These are phyloP conservation scores for Bolboschoenoplectus hybrid DNA, from an alignment of 202 grass and related monocot genomes.

Conservation along the genomic window DNA sequence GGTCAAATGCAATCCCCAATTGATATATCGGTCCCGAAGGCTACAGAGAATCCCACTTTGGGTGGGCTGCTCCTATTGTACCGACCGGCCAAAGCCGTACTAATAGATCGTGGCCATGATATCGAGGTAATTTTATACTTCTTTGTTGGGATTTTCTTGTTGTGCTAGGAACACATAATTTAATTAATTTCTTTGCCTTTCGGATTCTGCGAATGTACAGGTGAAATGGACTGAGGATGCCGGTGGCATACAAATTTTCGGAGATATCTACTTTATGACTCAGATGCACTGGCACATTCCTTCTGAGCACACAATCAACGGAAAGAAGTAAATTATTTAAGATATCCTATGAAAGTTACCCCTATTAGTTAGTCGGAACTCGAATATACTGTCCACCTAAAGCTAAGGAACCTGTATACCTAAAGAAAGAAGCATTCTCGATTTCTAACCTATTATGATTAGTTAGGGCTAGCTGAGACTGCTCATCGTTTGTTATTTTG, in stretches of 20 bases:
- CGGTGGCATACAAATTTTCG: slow-evolving; percentile 56
- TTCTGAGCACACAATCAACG: slow-evolving; percentile 70
- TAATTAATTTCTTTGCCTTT: neutral
- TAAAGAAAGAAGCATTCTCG: neutral
- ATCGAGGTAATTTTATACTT: slow-evolving; percentile 49
- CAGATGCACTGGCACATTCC: slow-evolving; percentile 83
- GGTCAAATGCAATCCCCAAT: slow-evolving; percentile 76
- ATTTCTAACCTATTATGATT: neutral
- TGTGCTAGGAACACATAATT: neutral
- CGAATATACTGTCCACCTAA: neutral
- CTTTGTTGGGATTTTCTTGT: neutral
- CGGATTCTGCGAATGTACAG: slow-evolving; percentile 25
- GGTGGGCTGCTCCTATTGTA: slow-evolving; percentile 60
- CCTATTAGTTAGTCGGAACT: neutral
- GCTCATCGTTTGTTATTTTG: neutral
- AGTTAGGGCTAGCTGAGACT: neutral
- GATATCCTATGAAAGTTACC: neutral
- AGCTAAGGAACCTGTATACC: neutral
- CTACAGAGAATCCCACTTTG: slow-evolving; percentile 41
- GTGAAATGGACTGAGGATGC: slow-evolving; percentile 49
- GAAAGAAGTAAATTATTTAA: slow-evolving; percentile 37
- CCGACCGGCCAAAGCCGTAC: slow-evolving; percentile 39
- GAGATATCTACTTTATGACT: slow-evolving; percentile 51
- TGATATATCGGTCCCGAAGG: slow-evolving; percentile 50
- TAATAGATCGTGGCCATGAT: slow-evolving; percentile 75